These are phyloP conservation scores for Gossypium sturtianum DNA, from an alignment of 345 rosid species.

Conservation along the genomic window DNA sequence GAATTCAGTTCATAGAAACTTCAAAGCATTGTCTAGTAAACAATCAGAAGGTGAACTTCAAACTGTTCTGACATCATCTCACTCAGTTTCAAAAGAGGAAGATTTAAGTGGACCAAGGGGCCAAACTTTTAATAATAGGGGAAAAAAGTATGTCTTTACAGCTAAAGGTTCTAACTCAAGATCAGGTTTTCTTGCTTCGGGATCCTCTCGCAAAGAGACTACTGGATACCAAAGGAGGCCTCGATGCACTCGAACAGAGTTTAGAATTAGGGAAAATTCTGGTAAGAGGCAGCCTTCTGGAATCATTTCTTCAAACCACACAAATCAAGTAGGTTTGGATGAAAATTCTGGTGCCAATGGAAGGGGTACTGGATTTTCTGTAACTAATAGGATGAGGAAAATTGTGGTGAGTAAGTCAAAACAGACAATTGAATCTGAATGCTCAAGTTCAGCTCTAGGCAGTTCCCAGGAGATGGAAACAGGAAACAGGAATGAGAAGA, in stretches of 20 bases:
- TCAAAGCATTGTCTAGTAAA: constrained; percentile 28
- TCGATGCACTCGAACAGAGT: constrained; percentile 59
- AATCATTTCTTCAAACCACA: constrained; percentile 27
- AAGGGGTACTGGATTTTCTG: constrained; percentile 30
- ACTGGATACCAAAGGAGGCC: constrained; percentile 56
- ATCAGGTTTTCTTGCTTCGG: constrained; percentile 39
- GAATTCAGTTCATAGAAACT: constrained; percentile 28
- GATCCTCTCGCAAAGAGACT: constrained; percentile 45
- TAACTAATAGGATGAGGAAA: constrained; percentile 46
- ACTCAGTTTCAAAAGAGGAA: constrained; percentile 29
- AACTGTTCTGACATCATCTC: constrained; percentile 26
- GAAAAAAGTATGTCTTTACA: constrained; percentile 36
- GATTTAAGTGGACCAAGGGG: constrained; percentile 32
- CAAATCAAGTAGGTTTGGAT: constrained; percentile 36
- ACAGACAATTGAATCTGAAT: constrained; percentile 43
- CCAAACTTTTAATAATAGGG: constrained; percentile 34
- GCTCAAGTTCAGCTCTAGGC: constrained; percentile 27
- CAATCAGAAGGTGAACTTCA: constrained; percentile 41
- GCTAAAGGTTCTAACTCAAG: constrained; percentile 50
- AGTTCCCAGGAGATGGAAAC: constrained; percentile 34
- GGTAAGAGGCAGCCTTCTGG: constrained; percentile 36
- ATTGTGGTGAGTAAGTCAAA: constrained; percentile 50
- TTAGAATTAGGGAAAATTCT: constrained; percentile 63
- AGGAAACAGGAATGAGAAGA: constrained; percentile 42
- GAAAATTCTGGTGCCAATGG: constrained; percentile 44